Base-by-base conservation (phyloP, 495 filamentous ascomycete genomes). In the Cudoniella acicularis region DNA sequence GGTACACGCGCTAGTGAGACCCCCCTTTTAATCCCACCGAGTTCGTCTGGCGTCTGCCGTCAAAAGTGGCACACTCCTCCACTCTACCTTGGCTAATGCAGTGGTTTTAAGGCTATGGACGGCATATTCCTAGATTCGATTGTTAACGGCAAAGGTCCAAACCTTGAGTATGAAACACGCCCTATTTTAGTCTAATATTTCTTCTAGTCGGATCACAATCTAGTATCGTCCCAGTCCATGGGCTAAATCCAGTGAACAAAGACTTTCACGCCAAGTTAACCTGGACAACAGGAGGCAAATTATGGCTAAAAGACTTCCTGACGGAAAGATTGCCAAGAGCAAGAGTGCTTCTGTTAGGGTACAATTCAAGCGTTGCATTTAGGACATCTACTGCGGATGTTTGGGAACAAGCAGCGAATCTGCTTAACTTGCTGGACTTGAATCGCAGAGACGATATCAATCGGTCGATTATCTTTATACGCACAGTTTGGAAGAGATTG, bases 391-490 rank as follows among this genome's bases (percentile, higher is more conserved):
- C 30, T 6, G 30, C 30, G 4, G 30, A 13, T 36, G 30, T 36
- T 36, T 36, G 4, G 30, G 30, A 36, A 36, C 30, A 36, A 13
- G 30, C 30, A 6, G 30, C 4, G 30, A 36, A 36, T 13, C 30
- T 36, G 4, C 30, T 36, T 13, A 36, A 36, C 13, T 13, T 36
- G 6, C 66, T 66, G 30, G 73, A 72, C 51, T 71, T 70, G 25
- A 73, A 79, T 69, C 84, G 80, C 69, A 86, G 69, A 70, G 78
- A 67, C 56, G 79, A 66, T 69, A 80, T 70, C 56, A 74, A 58
- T 63, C 86, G 86, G n/a, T 89, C 90, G 0, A 90, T 94, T 57
- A 85, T 94, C 54, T 94, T 90, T 73, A 84, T 17, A 89, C 84
- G 42, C 90, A 94, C 74, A 90, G 86, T 23, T 76, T 94, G 8